phyloP scores from a whole-genome alignment of 140 eudicot species.

The Stevia rebaudiana region DNA sequence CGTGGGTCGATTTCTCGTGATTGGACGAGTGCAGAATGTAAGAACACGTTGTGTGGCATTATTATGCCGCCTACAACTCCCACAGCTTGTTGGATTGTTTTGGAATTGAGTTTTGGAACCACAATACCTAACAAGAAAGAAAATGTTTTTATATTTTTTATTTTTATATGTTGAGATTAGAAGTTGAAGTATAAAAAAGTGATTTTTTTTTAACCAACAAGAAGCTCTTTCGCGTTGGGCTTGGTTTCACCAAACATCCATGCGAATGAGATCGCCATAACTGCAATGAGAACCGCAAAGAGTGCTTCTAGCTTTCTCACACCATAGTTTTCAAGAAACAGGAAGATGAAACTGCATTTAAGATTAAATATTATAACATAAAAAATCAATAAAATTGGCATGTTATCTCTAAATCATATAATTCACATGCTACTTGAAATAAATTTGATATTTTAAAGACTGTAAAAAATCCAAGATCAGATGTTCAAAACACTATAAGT shows the following conservation, averaged over 20 bases:
- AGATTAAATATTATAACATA: not conserved
- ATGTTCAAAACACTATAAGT: too few species aligned
- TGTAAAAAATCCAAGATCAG: too few species aligned
- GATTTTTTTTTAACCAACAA: constrained; percentile 42
- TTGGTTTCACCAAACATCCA: constrained; percentile 97
- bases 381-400: not conserved
- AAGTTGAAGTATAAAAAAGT: not conserved
- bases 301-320: constrained; percentile 94
- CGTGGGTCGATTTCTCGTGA: constrained; percentile 73
- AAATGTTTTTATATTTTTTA: not conserved
- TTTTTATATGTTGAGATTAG: not conserved
- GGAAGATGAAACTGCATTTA: constrained; percentile 63
- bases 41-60: constrained; percentile 95
- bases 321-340: constrained; percentile 86
- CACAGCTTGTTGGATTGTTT: constrained; percentile 81
- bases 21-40: constrained; percentile 92
- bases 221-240: constrained; percentile 67
- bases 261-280: constrained; percentile 86
- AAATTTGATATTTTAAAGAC: too few species aligned
- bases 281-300: constrained; percentile 76
- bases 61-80: constrained; percentile 88
- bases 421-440: too few species aligned
- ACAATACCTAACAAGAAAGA: constrained; percentile 45
- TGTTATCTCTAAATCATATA: too few species aligned
- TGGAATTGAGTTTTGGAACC: constrained; percentile 82